Evolutionary conservation across 1,284 basidiomycete species (phyloP).

Genomic region (Xerocomus amazonicus): DNA sequence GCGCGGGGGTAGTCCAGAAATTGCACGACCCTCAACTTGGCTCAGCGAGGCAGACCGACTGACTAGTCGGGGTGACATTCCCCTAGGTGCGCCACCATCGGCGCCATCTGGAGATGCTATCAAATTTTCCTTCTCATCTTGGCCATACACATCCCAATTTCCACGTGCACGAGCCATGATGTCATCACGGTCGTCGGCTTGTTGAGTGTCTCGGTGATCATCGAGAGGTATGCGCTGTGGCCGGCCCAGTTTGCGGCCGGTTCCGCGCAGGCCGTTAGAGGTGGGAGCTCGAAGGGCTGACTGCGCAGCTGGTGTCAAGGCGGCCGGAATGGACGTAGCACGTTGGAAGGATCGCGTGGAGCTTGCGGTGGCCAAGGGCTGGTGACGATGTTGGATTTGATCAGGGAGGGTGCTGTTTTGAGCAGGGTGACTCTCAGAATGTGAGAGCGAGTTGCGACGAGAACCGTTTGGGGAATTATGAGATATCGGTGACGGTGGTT

Average conservation of each 20-base stretch:
- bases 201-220: conserved; percentile 36
- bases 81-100: conserved; percentile 22
- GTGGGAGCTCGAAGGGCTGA: conserved; percentile 23
- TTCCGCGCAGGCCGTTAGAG: conserved; percentile 34
- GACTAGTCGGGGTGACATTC: conserved; percentile 26
- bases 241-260: conserved; percentile 34
- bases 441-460: conserved; percentile 52
- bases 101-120: conserved; percentile 26
- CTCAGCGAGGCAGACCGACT: conserved; percentile 32
- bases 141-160: conserved; percentile 29
- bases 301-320: conserved; percentile 32
- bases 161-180: conserved; percentile 22
- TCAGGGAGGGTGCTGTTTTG: conserved; percentile 18
- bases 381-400: conserved; percentile 26
- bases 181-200: conserved; percentile 39
- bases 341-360: conserved; percentile 54
- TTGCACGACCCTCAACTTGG: conserved; percentile 34
- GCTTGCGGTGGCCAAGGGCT: conserved; percentile 16
- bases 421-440: conserved; percentile 56
- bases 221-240: conserved; percentile 44
- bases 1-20: conserved; percentile 31
- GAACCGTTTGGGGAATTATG: conserved; percentile 36
- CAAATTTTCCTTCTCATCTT: conserved; percentile 34
- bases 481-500: conserved; percentile 34
- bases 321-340: conserved; percentile 53